Base-by-base conservation (phyloP, 768 basidiomycete species). In the Pulveroboletus sp. region DNA sequence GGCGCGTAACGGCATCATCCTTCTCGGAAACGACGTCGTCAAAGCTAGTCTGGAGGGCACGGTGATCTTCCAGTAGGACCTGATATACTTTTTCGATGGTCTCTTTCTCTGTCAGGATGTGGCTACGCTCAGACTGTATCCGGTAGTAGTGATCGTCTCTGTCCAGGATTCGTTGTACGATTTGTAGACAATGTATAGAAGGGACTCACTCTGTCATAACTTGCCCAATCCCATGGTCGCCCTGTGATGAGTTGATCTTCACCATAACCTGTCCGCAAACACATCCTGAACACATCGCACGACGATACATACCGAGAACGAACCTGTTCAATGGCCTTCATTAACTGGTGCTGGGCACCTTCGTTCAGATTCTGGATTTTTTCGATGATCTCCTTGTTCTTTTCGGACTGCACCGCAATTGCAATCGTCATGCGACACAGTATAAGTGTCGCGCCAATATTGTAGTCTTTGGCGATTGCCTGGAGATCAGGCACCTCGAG, bases 241-340 rank as follows among this genome's bases (percentile, higher is more conserved):
- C 72, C n/a, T 74, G 70, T 2, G 73, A 67, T n/a, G 72, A 52
- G 14, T 75, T 75, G 54, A 89, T 84, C 63, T 84, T 89, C 16
- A 76, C 74, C 86, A 91, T 92, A 41, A 89, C 80, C 89, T 91
- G 56, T 6, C 20, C 45, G 19, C 17, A 29, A 44, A 38, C 47
- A 40, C 31, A 17, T 33, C 35, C 41, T 49, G 49, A 51, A 20
- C 20, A 21, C 31, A 33, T 31, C 36, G n/a, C 38, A 35, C 33
- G 23, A 31, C 6, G 6, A 1, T 21, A 40, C 33, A 31, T 14
- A n/a, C 38, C 17, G 51, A 46, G 24, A 32, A 66, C 78, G 45
- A 50, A 90, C 93, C 76, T 90, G 87, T 68, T 97, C 94, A 50
- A 97, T 95, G 34, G 90, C 88, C 68, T 80, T 86, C 94, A 97